phyloP scores from a whole-genome alignment of 768 basidiomycete species.

The Glaciozyma martinii region DNA sequence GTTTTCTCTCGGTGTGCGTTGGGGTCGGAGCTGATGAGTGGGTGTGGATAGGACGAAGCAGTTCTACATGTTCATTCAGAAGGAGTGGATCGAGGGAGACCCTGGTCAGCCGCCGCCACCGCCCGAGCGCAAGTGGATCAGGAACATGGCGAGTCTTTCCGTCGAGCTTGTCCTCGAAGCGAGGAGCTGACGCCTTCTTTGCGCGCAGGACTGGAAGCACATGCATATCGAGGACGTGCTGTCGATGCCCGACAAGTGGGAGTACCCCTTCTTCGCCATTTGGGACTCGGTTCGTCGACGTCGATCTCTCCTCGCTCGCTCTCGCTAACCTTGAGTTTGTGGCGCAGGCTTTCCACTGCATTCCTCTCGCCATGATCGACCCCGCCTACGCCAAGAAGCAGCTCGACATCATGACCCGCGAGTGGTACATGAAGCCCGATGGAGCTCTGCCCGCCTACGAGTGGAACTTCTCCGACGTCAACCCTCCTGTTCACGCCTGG shows the following conservation, averaged over 20 bases:
- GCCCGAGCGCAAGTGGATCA: conserved; percentile 68
- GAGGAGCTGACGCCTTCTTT: neutral
- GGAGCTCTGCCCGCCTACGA: conserved; percentile 98
- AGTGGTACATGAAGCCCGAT: conserved; percentile 98
- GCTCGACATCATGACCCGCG: conserved; percentile 85
- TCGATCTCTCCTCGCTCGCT: neutral
- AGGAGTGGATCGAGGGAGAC: conserved; percentile 93
- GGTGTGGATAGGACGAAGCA: conserved; percentile 61
- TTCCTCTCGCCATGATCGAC: conserved; percentile 92
- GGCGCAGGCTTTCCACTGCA: conserved; percentile 96
- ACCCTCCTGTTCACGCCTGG: conserved; percentile 99
- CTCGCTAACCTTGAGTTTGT: conserved; percentile 45
- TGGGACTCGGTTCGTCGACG: conserved; percentile 34
- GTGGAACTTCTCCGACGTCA: conserved; percentile 91
- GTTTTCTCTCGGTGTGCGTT: neutral
- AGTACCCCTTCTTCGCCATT: conserved; percentile 98
- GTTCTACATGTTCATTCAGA: conserved; percentile 90
- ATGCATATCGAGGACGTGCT: conserved; percentile 90
- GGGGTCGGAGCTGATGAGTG: neutral
- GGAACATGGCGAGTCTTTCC: conserved; percentile 58
- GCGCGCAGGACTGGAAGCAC: conserved; percentile 81
- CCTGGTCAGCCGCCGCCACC: conserved; percentile 91
- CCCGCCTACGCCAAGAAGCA: conserved; percentile 95
- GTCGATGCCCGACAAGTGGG: conserved; percentile 99
- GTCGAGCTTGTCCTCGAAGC: neutral